phyloP scores from a whole-genome alignment of 441 rosid species.

The Adansonia grandidieri region DNA sequence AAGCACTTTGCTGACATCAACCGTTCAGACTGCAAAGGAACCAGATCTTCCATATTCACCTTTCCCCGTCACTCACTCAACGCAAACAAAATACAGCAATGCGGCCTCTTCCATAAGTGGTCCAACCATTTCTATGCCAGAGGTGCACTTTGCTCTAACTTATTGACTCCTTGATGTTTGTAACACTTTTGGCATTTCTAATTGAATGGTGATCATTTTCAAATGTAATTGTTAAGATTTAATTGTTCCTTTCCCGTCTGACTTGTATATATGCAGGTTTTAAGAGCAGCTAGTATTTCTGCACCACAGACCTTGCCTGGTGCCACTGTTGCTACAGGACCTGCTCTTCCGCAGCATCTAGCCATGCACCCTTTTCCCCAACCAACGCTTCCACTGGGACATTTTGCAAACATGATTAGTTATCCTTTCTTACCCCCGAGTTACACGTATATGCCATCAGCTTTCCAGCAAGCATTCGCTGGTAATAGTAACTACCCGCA shows the following conservation, averaged over 20 bases:
- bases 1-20: constrained; percentile 67
- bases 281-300: constrained; percentile 65
- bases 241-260: constrained; percentile 26
- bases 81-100: constrained; percentile 69
- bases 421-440: constrained; percentile 92
- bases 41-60: constrained; percentile 82
- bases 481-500: constrained; percentile 86
- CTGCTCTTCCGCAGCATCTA: constrained; percentile 85
- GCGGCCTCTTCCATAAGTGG: constrained; percentile 54
- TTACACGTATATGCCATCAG: constrained; percentile 90
- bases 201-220: neutral
- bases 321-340: constrained; percentile 72
- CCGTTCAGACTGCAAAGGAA: constrained; percentile 74
- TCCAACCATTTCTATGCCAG: constrained; percentile 65
- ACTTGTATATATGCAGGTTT: constrained; percentile 46
- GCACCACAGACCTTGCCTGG: constrained; percentile 66
- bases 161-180: constrained; percentile 3
- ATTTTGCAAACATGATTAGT: constrained; percentile 87
- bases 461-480: constrained; percentile 85
- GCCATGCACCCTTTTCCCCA: constrained; percentile 94
- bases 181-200: neutral
- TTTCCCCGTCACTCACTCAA: constrained; percentile 69
- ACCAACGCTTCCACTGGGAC: constrained; percentile 81
- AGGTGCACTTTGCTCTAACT: constrained; percentile 53
- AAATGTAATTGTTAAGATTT: neutral